A percentile compares a stretch with the other conserved stretches of the same genome.
Conservation (phyloP, 257 asterid species). For the Solanum bulbocastanum region DNA sequence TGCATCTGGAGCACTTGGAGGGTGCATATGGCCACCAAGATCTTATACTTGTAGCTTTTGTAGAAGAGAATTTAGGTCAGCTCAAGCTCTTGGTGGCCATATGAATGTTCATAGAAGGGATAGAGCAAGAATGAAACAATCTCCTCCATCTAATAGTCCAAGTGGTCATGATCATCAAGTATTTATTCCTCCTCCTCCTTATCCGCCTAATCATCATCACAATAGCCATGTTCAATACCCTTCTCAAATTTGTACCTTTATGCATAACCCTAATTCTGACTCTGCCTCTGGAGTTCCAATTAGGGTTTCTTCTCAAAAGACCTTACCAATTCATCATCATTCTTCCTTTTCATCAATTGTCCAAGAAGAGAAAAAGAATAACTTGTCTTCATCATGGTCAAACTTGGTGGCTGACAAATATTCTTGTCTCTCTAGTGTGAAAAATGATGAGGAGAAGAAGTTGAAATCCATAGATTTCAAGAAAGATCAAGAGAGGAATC, state of each 20-base stretch:
- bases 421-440: slow-evolving; percentile 11
- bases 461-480: not conserved
- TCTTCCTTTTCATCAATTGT: slow-evolving; percentile 21
- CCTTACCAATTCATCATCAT: slow-evolving; percentile 2
- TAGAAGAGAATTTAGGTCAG: slow-evolving; percentile 79
- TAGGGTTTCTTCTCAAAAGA: slow-evolving; percentile 50
- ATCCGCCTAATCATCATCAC: not conserved
- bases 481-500: not conserved
- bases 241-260: slow-evolving; percentile 26
- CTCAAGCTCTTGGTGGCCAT: slow-evolving; percentile 95
- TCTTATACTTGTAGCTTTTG: slow-evolving; percentile 87
- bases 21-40: slow-evolving; percentile 94
- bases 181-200: not conserved
- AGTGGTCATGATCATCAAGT: not conserved
- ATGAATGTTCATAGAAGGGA: slow-evolving; percentile 94
- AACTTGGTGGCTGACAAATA: slow-evolving; percentile 29
- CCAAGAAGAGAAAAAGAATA: slow-evolving; percentile 3
- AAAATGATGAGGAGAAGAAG: slow-evolving; percentile 18
- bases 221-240: slow-evolving; percentile 12
- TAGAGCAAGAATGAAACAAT: slow-evolving; percentile 79
- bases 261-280: slow-evolving; percentile 38
- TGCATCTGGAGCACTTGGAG: slow-evolving; percentile 68
- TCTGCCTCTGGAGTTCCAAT: slow-evolving; percentile 6
- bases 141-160: slow-evolving; percentile 9
- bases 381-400: slow-evolving; percentile 35